Evolutionary conservation across 495 filamentous ascomycete species (phyloP).

Genomic region (Podospora sp.): DNA sequence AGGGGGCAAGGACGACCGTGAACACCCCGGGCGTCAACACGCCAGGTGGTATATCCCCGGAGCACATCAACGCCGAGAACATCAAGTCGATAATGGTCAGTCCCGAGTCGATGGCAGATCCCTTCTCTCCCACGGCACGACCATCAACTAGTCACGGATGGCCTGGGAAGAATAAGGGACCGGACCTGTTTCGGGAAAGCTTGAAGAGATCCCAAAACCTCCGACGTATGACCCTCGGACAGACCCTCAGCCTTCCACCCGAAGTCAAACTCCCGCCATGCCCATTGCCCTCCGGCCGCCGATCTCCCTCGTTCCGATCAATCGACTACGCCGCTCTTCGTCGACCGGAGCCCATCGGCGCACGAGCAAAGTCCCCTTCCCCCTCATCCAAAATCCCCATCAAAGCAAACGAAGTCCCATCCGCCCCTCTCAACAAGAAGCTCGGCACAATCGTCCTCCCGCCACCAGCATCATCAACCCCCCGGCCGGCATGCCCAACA

Average conservation of each 20-base stretch:
- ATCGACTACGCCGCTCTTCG: slow-evolving; percentile 1
- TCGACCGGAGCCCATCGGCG: background rate
- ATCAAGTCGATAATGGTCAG: slow-evolving; percentile 18
- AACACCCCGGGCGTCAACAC: slow-evolving; percentile 22
- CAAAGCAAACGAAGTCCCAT: slow-evolving; percentile 1
- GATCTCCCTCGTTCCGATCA: background rate
- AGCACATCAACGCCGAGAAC: slow-evolving; percentile 16
- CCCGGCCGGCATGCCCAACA: background rate
- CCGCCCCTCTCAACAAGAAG: background rate
- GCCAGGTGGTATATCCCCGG: slow-evolving; percentile 1
- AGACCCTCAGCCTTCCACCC: slow-evolving; percentile 10
- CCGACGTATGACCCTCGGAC: slow-evolving; percentile 17
- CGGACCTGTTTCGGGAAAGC: slow-evolving; percentile 24
- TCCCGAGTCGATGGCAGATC: slow-evolving; percentile 11
- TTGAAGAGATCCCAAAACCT: slow-evolving; percentile 20
- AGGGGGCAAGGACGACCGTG: slow-evolving; percentile 23
- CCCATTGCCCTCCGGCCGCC: slow-evolving; percentile 15
- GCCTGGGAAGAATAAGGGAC: slow-evolving; percentile 12
- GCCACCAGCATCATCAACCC: background rate
- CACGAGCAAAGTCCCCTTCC: background rate
- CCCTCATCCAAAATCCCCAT: slow-evolving; percentile 17
- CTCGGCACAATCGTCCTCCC: slow-evolving; percentile 18
- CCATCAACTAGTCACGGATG: slow-evolving; percentile 12
- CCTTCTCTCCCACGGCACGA: slow-evolving; percentile 16
- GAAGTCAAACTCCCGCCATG: slow-evolving; percentile 18